A percentile compares a stretch with the other conserved stretches of the same genome.
Evolutionary conservation across 371 early-diverging fungal species (phyloP).

Genomic region (Funneliformis caledonium): DNA sequence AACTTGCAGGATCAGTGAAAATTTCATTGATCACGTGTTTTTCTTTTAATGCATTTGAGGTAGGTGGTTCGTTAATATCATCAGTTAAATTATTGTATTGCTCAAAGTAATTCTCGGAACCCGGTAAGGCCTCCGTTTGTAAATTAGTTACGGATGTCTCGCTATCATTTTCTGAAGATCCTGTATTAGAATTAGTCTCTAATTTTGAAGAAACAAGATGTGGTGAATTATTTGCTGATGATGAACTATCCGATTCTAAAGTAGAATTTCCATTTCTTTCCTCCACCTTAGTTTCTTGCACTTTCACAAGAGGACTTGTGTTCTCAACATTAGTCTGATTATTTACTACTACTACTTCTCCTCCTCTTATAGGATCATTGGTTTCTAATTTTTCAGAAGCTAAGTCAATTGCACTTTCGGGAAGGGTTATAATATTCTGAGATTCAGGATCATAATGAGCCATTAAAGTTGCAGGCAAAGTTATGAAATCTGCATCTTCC

Average conservation of each 20-base stretch:
- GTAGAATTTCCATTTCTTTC: neutral
- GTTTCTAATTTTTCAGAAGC: neutral
- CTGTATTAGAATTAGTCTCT: neutral
- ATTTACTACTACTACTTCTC: neutral
- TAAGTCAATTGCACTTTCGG: neutral
- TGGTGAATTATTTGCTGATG: neutral
- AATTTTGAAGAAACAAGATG: neutral
- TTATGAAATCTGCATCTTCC: conserved; percentile 59
- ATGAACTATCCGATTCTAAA: neutral
- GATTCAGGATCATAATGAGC: conserved; percentile 59
- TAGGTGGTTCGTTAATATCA: neutral
- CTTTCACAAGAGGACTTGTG: too few relatives aligned
- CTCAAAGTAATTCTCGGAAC: neutral
- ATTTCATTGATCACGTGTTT: conserved; percentile 29
- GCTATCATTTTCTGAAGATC: neutral
- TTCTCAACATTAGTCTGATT: neutral
- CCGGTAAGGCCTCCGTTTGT: neutral
- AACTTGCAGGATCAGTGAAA: conserved; percentile 17
- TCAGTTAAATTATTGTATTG: neutral
- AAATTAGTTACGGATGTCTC: neutral
- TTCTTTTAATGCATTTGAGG: neutral
- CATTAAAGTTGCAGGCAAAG: conserved; percentile 65
- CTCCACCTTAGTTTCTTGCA: neutral
- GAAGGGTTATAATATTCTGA: conserved; percentile 36
- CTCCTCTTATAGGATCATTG: neutral